A percentile compares a stretch with the other conserved stretches of the same genome.
These are phyloP conservation scores for Cryphonectria parasitica DNA, from an alignment of 2,329 filamentous ascomycete species.

Conservation along the genomic window DNA sequence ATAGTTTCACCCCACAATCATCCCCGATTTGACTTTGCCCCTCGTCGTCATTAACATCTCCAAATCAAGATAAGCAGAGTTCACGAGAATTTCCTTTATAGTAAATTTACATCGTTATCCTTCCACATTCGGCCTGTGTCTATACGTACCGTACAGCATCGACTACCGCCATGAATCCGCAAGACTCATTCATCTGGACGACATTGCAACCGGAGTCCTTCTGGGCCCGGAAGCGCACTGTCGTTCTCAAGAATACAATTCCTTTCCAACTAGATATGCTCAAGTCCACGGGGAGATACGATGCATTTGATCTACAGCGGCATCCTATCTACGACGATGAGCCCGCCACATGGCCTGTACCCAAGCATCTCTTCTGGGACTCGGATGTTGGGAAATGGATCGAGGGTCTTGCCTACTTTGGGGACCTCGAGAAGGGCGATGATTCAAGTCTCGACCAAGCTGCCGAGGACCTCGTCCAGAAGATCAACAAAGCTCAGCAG, in stretches of 20 bases:
- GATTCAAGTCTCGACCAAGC: constrained; percentile 52
- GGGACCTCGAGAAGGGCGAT: constrained; percentile 42
- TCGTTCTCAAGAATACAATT: constrained; percentile 22
- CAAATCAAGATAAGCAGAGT: not conserved
- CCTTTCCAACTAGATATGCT: constrained; percentile 27
- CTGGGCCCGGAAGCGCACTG: constrained; percentile 26
- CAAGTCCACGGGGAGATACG: constrained; percentile 53
- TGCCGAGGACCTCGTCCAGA: constrained; percentile 57
- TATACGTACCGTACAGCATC: not conserved
- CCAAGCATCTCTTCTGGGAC: constrained; percentile 57
- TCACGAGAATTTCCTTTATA: not conserved
- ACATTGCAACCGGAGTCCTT: constrained; percentile 21
- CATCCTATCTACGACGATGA: constrained; percentile 56
- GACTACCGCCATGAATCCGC: constrained; percentile 16
- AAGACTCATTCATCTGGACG: constrained; percentile 24
- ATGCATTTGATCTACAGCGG: constrained; percentile 61
- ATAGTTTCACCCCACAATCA: constrained; percentile 20
- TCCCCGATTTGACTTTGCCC: constrained; percentile 6
- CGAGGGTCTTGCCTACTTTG: constrained; percentile 62
- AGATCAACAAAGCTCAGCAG: constrained; percentile 60
- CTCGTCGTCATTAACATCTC: not conserved
- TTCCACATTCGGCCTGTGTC: not conserved
- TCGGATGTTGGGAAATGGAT: constrained; percentile 63
- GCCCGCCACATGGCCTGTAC: constrained; percentile 37
- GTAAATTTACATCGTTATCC: not conserved